Base-by-base conservation (phyloP, 1,284 basidiomycete genomes). In the Puccinia coronata region DNA sequence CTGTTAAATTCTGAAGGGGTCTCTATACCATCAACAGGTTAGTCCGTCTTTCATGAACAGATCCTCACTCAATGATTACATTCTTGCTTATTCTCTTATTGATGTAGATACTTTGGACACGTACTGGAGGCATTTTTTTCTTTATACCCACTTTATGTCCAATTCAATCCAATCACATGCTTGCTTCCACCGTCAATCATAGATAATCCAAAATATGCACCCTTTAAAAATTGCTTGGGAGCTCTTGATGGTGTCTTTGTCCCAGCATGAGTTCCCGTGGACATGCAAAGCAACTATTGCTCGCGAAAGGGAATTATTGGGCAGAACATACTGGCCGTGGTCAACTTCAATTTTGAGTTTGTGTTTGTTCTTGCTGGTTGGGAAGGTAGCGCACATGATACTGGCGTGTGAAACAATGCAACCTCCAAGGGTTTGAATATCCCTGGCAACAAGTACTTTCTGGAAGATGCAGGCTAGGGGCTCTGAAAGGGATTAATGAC, bases 371-470 rank as follows among this genome's bases (percentile, higher is more conserved):
- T 47, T 51, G 39, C 47, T n/a, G 70, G 70, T 34, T 72, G 70
- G 70, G 70, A 72, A 36, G 70, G 70, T 16, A 72, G 41, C 28
- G 25, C 65, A 14, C 65, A 69, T n/a, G 65, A 69, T 69, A 41
- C 65, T 16, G 8, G 65, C 5, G 65, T 69, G 6, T 69, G 41
- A 3, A 47, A 41, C 16, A n/a, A 69, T 69, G 65, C 65, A 31
- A 12, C 20, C 28, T 41, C 34, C 4, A 47, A 69, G 23, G n/a
- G n/a, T 39, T 69, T 69, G n/a, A 41, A 41, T 4, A 47, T 69
- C 5, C 34, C 65, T 25, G 36, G 41, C 41, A 69, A 69, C n/a
- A 39, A 47, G 23, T 69, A 69, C 36, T 67, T 34, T 31, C n/a
- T 67, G 23, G 63, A 12, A 5, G 34, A 67, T 67, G 63, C 63